Conservation (phyloP, 768 basidiomycete species). For the Termitomyces sp. region DNA sequence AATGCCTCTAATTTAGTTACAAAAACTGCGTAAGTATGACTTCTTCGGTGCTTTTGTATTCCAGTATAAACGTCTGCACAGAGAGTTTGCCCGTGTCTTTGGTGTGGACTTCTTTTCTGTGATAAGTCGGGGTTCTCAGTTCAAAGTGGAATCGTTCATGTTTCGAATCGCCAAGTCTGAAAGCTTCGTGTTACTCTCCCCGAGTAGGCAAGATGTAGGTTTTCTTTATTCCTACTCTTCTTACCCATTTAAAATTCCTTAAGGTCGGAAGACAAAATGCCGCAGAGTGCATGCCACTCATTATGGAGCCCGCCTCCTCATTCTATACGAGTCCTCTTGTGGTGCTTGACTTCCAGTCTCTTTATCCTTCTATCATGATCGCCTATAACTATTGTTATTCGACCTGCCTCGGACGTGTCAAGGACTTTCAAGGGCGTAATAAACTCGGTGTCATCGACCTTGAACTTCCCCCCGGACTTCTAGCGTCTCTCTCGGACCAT, state of each 20-base stretch:
- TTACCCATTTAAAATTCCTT: background rate
- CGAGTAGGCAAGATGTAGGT: conserved; percentile 79
- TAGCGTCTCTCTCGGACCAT: conserved; percentile 70
- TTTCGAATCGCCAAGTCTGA: conserved; percentile 97
- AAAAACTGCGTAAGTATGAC: conserved; percentile 75
- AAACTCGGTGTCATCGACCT: conserved; percentile 86
- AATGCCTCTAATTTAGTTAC: conserved; percentile 80
- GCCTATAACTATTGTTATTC: conserved; percentile 98
- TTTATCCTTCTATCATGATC: conserved; percentile 98
- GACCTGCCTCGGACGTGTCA: conserved; percentile 87
- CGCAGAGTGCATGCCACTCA: conserved; percentile 92
- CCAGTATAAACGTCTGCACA: conserved; percentile 27
- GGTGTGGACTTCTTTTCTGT: conserved; percentile 98
- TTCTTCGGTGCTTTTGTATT: background rate
- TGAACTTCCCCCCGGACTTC: conserved; percentile 59
- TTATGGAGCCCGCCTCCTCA: conserved; percentile 91
- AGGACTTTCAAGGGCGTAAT: conserved; percentile 82
- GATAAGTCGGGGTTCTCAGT: conserved; percentile 92
- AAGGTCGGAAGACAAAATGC: conserved; percentile 96
- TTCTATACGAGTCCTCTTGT: conserved; percentile 92
- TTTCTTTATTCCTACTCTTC: background rate
- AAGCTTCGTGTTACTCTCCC: conserved; percentile 86
- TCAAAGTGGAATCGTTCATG: conserved; percentile 99
- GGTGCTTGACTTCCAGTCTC: conserved; percentile 93
- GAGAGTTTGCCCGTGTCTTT: conserved; percentile 96